Percentiles rank a stretch among this genome's conserved stretches.
phyloP scores from a whole-genome alignment of 805 yeast genomes.

The Blastobotrys mokoenaii region DNA sequence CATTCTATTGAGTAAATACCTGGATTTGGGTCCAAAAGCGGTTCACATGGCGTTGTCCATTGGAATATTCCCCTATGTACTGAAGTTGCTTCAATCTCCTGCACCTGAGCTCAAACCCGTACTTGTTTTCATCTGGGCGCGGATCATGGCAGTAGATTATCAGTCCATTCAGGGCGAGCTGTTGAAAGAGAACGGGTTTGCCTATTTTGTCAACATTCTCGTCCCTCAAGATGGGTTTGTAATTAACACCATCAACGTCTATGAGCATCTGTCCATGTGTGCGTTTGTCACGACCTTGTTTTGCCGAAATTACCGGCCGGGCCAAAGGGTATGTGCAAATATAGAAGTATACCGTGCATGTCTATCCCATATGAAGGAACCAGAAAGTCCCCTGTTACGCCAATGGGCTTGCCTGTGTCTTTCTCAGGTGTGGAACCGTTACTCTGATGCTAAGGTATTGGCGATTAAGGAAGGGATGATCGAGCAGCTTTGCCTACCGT shows the following conservation, averaged over 20 bases:
- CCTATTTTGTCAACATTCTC: slow-evolving; percentile 75
- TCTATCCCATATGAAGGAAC: slow-evolving; percentile 51
- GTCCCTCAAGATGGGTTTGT: slow-evolving; percentile 32
- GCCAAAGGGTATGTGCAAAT: slow-evolving; percentile 72
- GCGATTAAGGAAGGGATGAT: slow-evolving; percentile 57
- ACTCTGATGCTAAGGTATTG: slow-evolving; percentile 67
- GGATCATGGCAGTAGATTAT: slow-evolving; percentile 93
- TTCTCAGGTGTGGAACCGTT: slow-evolving; percentile 65
- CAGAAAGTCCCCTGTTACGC: slow-evolving; percentile 77
- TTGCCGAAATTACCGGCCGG: slow-evolving; percentile 68
- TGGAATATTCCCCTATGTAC: slow-evolving; percentile 92
- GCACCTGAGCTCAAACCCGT: slow-evolving; percentile 94
- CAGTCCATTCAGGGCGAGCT: slow-evolving; percentile 85
- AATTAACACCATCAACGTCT: slow-evolving; percentile 40
- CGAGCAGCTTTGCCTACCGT: slow-evolving; percentile 44
- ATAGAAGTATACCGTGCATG: slow-evolving; percentile 65
- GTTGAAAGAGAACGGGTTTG: slow-evolving; percentile 82
- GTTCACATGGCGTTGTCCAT: slow-evolving; percentile 86
- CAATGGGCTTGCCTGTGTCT: slow-evolving; percentile 86
- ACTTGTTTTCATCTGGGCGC: slow-evolving; percentile 92
- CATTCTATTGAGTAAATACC: slow-evolving; percentile 69
- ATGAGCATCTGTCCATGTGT: slow-evolving; percentile 92
- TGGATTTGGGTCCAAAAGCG: slow-evolving; percentile 97
- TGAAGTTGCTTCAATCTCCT: slow-evolving; percentile 84
- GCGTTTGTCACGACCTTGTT: slow-evolving; percentile 83